Percentiles rank a stretch among this genome's conserved stretches.
Conservation (phyloP, 2,329 filamentous ascomycete genomes). For the Colletotrichum euphorbiae region DNA sequence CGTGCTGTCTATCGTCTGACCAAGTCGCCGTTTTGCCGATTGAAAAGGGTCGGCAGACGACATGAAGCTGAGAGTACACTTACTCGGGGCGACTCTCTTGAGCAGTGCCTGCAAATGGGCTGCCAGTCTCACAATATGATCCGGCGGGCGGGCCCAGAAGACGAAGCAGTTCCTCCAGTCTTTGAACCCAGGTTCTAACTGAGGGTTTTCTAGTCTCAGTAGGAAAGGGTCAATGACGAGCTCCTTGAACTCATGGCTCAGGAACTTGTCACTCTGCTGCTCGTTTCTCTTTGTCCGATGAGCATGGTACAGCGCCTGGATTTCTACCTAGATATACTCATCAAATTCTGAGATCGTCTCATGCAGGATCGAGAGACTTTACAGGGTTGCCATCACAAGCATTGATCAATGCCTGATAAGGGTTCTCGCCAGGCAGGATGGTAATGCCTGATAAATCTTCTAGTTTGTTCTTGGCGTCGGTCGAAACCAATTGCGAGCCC, state of each 20-base stretch:
- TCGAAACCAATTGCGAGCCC: constrained; percentile 51
- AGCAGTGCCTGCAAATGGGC: constrained; percentile 75
- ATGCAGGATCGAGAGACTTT: constrained; percentile 46
- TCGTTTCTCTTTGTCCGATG: constrained; percentile 82
- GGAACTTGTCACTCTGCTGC: constrained; percentile 80
- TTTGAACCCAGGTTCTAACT: constrained; percentile 73
- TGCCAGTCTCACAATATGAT: constrained; percentile 76
- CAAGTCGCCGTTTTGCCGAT: no score
- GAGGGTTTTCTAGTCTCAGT: constrained; percentile 72
- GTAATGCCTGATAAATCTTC: constrained; percentile 66
- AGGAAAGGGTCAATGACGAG: constrained; percentile 83
- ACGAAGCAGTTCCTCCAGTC: constrained; percentile 87
- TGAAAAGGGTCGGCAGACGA: no score
- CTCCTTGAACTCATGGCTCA: constrained; percentile 74
- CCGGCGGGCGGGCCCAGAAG: constrained; percentile 87
- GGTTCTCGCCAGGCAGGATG: constrained; percentile 71
- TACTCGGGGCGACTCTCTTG: constrained; percentile 75
- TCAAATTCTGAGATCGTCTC: constrained; percentile 1
- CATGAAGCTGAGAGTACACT: constrained; percentile 46
- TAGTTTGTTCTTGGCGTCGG: constrained; percentile 61
- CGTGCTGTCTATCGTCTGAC: not conserved
- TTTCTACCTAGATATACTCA: constrained; percentile 62
- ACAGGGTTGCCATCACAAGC: constrained; percentile 76
- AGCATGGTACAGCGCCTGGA: constrained; percentile 77
- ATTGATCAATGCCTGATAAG: constrained; percentile 79